These are phyloP conservation scores for Vigna nakashimae DNA, from an alignment of 306 rosid genomes.

Conservation along the genomic window DNA sequence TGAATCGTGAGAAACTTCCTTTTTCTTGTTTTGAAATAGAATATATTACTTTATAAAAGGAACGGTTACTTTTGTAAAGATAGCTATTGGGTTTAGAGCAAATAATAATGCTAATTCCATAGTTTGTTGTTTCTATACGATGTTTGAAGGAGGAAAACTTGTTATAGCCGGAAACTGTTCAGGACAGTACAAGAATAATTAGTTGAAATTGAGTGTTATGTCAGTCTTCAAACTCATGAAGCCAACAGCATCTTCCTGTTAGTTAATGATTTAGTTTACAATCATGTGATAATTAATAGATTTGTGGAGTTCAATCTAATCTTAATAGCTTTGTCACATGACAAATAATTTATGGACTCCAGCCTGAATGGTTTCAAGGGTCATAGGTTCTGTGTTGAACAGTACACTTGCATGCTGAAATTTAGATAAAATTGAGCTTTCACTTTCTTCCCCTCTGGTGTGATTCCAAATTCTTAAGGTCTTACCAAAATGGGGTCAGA, in stretches of 20 bases:
- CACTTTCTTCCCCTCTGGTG: background rate
- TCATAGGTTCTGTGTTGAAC: background rate
- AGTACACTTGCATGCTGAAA: background rate
- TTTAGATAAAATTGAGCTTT: background rate
- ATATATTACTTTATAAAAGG: background rate
- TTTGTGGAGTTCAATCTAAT: background rate
- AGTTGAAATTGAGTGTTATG: background rate
- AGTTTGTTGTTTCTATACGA: background rate
- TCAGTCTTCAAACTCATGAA: background rate
- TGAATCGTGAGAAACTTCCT: slow-evolving; percentile 7
- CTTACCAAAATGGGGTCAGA: background rate
- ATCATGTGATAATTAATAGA: background rate
- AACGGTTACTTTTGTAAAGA: background rate
- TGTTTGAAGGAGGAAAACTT: background rate
- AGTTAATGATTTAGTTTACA: background rate
- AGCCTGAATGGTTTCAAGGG: background rate
- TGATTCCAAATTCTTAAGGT: background rate
- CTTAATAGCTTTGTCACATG: background rate
- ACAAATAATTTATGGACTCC: background rate
- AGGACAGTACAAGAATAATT: background rate
- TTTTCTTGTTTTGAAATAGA: slow-evolving; percentile 23
- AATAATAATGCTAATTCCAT: background rate
- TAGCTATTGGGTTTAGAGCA: background rate
- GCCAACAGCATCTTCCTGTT: background rate
- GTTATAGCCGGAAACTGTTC: background rate